Percentiles rank a stretch among this genome's conserved stretches.
These are phyloP conservation scores for Ascoidea rubescens DNA, from an alignment of 805 yeast genomes.

Conservation along the genomic window DNA sequence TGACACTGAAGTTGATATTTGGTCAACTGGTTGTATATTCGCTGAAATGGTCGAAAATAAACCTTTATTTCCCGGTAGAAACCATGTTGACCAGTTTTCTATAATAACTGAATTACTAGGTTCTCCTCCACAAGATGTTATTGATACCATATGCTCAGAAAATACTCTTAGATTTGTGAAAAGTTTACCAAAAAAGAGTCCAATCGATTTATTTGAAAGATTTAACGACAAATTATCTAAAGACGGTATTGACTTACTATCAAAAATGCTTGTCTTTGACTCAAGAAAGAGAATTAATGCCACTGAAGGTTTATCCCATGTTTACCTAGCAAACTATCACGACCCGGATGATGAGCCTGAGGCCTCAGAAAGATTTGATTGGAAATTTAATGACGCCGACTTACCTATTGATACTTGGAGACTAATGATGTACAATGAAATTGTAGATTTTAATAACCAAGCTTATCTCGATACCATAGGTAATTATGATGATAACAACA, in stretches of 20 bases:
- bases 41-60: slow-evolving; percentile 97
- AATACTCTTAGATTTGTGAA: slow-evolving; percentile 90
- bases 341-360: slow-evolving; percentile 96
- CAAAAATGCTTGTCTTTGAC: slow-evolving; percentile 87
- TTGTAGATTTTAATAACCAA: slow-evolving; percentile 81
- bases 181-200: slow-evolving; percentile 84
- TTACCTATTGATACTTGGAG: slow-evolving; percentile 97
- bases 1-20: slow-evolving; percentile 91
- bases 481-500: no score
- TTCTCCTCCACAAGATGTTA: slow-evolving; percentile 92
- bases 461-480: no score
- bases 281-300: slow-evolving; percentile 92
- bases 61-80: slow-evolving; percentile 95
- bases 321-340: slow-evolving; percentile 88
- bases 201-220: slow-evolving; percentile 75
- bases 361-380: slow-evolving; percentile 85
- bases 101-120: slow-evolving; percentile 94
- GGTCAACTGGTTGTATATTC: slow-evolving; percentile 96
- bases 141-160: slow-evolving; percentile 90
- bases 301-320: slow-evolving; percentile 77
- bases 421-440: slow-evolving; percentile 98
- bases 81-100: slow-evolving; percentile 95
- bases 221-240: slow-evolving; percentile 66
- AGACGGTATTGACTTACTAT: slow-evolving; percentile 77
- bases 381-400: slow-evolving; percentile 98